phyloP scores from a whole-genome alignment of 2,329 filamentous ascomycete genomes.

The Monilinia fructigena region DNA sequence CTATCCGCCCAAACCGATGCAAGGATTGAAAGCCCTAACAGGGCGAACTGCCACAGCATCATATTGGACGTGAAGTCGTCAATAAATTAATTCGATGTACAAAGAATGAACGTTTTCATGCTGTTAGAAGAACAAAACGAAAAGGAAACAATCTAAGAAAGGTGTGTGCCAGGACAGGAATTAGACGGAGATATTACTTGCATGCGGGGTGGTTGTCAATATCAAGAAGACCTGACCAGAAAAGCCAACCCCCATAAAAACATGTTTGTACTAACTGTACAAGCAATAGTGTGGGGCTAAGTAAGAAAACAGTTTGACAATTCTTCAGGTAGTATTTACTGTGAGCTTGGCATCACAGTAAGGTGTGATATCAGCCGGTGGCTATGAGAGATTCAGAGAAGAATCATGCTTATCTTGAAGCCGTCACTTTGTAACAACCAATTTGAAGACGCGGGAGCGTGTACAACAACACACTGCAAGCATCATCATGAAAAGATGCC shows the following conservation, averaged over 20 bases:
- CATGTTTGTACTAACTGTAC: conserved; percentile 1
- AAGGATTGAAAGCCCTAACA: conserved; percentile 15
- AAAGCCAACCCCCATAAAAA: conserved; percentile 13
- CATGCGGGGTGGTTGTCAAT: conserved; percentile 18
- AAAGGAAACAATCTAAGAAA: neutral
- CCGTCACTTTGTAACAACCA: neutral
- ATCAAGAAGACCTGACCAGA: conserved; percentile 12
- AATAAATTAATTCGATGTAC: conserved; percentile 13
- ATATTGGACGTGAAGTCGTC: conserved; percentile 8
- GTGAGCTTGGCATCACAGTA: neutral
- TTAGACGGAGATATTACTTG: conserved; percentile 13
- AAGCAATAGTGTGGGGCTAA: conserved; percentile 16
- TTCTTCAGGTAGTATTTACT: conserved; percentile 1
- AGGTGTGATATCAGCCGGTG: neutral
- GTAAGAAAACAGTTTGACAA: conserved; percentile 10
- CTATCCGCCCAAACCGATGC: conserved; percentile 12
- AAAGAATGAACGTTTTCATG: conserved; percentile 11
- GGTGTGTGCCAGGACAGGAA: neutral
- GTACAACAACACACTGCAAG: neutral
- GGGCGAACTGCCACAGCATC: conserved; percentile 9
- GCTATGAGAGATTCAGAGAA: neutral
- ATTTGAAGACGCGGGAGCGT: neutral
- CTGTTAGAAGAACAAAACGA: conserved; percentile 6
- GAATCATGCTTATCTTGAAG: conserved; percentile 4
- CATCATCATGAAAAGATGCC: neutral